Base-by-base conservation (phyloP, 2,329 filamentous ascomycete genomes). In the Cladosporium sp. region DNA sequence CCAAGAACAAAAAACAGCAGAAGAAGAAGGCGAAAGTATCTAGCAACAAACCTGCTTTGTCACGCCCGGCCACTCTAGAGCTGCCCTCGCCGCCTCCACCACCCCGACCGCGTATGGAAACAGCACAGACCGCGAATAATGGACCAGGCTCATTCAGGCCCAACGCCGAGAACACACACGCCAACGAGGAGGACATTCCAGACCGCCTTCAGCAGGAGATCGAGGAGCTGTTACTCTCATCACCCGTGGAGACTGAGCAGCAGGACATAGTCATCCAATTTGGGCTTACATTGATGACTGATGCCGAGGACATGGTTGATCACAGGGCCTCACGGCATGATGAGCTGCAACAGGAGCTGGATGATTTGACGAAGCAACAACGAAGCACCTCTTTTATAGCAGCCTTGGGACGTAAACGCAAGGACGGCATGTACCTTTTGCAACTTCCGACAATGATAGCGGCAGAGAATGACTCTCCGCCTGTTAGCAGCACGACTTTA, bases 1-100 rank as follows among this genome's bases (percentile, higher is more conserved):
- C 17, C 20, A 43, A 54, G 55, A 25, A 60, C 54, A 22, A 56
- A 50, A 50, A 22, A n/a, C 25, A 54, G n/a, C 25, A 54, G 12
- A 30, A 22, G 51, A 62, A 22, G 55, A 57, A 50, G 42, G 36
- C 36, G 28, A 62, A 38, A 49, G 50, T n/a, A 34, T 38, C 9
- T 15, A 25, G 11, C 30, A 45, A n/a, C 17, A 52, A 52, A 4
- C 7, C 56, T 19, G 28, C 28, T 17, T 5, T 12, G 14, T 14
- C 30, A 1, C 38, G 15, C 3, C 25, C 14, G 28, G 37, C 56
- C n/a, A 22, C 15, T 2, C 22, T 59, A 17, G 56, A 59, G 25
- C n/a, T 39, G 9, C 56, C 56, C 7, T 42, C 37, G 12, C 49
- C 56, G 15, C 47, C 37, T 22, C 47, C 49, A 6, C 4, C 40